phyloP scores from a whole-genome alignment of 495 filamentous ascomycete species.

The Neurospora pannonica region DNA sequence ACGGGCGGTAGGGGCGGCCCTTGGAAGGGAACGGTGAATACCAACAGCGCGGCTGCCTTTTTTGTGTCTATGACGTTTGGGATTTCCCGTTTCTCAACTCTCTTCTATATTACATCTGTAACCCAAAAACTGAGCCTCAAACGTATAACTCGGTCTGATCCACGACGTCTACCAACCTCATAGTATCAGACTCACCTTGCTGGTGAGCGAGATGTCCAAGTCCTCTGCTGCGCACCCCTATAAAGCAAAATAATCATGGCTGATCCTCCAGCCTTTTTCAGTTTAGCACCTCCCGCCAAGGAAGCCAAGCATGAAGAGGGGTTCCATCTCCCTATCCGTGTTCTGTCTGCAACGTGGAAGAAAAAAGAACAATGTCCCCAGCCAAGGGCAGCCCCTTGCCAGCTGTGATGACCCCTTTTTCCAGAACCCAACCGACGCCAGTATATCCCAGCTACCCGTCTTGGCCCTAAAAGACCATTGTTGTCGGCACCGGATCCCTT shows the following conservation, averaged over 20 bases:
- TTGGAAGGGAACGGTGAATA: neutral
- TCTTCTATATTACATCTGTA: neutral
- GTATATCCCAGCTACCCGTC: neutral
- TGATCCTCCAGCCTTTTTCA: neutral
- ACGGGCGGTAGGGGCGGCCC: neutral
- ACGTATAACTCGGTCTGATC: neutral
- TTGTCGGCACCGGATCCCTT: neutral
- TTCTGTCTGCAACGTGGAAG: neutral
- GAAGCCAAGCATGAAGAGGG: neutral
- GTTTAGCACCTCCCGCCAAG: neutral
- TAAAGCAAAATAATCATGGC: neutral
- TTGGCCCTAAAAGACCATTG: neutral
- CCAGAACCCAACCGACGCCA: neutral
- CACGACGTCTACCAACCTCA: neutral
- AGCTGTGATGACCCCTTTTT: neutral
- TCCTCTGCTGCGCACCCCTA: neutral
- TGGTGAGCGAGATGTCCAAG: neutral
- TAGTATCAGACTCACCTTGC: neutral
- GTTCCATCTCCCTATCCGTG: neutral
- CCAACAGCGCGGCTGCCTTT: neutral
- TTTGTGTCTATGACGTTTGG: neutral
- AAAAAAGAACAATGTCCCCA: neutral
- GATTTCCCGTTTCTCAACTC: neutral
- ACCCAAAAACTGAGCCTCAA: neutral
- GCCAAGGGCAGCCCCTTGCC: neutral